phyloP scores from a whole-genome alignment of 1,284 basidiomycete species.

The Malassezia pachydermatis region DNA sequence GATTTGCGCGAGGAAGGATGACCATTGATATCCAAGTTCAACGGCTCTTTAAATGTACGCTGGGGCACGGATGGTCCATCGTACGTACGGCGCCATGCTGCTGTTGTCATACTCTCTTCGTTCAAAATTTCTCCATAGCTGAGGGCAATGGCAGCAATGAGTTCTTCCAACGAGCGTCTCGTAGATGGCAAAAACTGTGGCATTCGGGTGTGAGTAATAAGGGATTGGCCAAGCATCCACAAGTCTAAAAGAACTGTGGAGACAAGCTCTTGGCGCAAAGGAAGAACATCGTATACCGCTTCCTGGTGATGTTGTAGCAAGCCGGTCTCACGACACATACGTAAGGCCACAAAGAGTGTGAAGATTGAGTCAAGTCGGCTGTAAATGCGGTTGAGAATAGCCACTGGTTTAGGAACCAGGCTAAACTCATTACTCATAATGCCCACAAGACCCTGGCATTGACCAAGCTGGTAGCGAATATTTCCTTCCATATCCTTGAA shows the following conservation, averaged over 20 bases:
- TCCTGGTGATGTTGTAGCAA: constrained; percentile 45
- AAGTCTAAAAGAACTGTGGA: constrained; percentile 50
- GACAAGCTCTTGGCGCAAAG: constrained; percentile 50
- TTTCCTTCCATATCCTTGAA: constrained; percentile 35
- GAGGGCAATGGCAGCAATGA: constrained; percentile 28
- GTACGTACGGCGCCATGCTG: not conserved
- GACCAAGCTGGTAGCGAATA: constrained; percentile 44
- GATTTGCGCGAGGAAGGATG: not conserved
- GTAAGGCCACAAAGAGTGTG: constrained; percentile 49
- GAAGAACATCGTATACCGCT: constrained; percentile 51
- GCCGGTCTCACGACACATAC: constrained; percentile 48
- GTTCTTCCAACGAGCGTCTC: constrained; percentile 40
- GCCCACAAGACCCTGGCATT: constrained; percentile 46
- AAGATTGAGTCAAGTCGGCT: constrained; percentile 48
- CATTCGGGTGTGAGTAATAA: constrained; percentile 50
- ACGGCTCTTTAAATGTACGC: not conserved
- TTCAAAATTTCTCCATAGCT: constrained; percentile 12
- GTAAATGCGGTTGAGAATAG: constrained; percentile 49
- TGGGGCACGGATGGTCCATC: not conserved
- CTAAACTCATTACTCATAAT: constrained; percentile 49
- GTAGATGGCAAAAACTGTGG: constrained; percentile 52
- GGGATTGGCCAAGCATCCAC: constrained; percentile 50
- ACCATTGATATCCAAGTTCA: no score
- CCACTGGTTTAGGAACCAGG: constrained; percentile 51
- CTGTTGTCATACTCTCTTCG: not conserved